Evolutionary conservation across 192 early-diverging fungal genomes (phyloP), one percentile per base, ranked within the genome.

Genomic region (Funneliformis mosseae): DNA sequence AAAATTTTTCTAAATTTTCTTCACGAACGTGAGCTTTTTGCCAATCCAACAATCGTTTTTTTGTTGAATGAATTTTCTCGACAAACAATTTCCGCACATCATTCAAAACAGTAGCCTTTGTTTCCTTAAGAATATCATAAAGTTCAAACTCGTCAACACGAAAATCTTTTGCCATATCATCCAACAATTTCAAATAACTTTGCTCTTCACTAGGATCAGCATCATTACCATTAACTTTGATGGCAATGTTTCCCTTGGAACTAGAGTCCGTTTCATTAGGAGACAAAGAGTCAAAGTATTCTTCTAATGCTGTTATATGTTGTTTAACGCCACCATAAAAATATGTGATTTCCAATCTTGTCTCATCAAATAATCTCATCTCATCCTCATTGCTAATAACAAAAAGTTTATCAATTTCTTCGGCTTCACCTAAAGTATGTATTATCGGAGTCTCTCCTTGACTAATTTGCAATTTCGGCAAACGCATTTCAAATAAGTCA

Each of bases 401-500:
- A 46, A 81, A 84, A 2, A 82, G 72, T n/a, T 82, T 73, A 43
- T 89, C 88, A 75, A 61, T 80, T 50, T 39, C 12, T 42, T 78
- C 86, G 69, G n/a, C 55, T n/a, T 64, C 82, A 28, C 81, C 81
- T 81, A 82, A 85, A 50, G 48, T 77, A 77, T 64, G 87, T 83
- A 74, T 77, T 0, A 75, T 42, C 10, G 23, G 79, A 50, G 67
- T 79, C 39, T 81, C 77, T 9, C 83, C 84, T 14, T 83, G 72
- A 21, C 21, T 42, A 43, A 92, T 75, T 64, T 91, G 88, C 25
- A 92, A 85, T 5, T 90, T 84, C 11, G 95, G 93, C 9, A 89
- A 84, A 14, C 87, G 84, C 41, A 96, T 88, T 78, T 94, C 93
- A 82, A 91, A 90, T 25, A 94, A 55, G 27, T 84, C 87, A 21